phyloP scores from a whole-genome alignment of 2,329 filamentous ascomycete species.

The Epichloe festucae region DNA sequence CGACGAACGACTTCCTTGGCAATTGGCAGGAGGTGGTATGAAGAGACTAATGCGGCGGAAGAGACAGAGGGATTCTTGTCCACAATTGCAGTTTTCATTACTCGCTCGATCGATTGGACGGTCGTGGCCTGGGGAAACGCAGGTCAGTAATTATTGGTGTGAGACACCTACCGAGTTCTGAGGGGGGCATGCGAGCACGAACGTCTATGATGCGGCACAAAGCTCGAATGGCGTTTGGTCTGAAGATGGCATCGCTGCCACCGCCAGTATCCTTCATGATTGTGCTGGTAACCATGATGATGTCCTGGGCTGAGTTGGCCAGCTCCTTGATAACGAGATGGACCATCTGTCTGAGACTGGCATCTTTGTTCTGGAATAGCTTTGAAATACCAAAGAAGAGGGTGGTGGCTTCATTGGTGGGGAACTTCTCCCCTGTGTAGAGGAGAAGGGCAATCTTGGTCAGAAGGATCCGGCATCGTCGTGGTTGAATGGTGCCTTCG shows the following conservation, averaged over 20 bases:
- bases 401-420: slow-evolving; percentile 90
- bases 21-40: slow-evolving; percentile 93
- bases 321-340: slow-evolving; percentile 98
- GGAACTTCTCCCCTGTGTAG: slow-evolving; percentile 97
- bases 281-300: slow-evolving; percentile 98
- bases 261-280: slow-evolving; percentile 99
- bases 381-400: slow-evolving; percentile 99
- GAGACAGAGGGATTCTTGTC: slow-evolving; percentile 97
- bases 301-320: slow-evolving; percentile 88
- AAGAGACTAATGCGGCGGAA: slow-evolving; percentile 88
- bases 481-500: slow-evolving; percentile 87
- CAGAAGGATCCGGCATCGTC: slow-evolving; percentile 92
- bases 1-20: slow-evolving; percentile 88
- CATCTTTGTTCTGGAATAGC: slow-evolving; percentile 99
- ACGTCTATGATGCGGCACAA: slow-evolving; percentile 95
- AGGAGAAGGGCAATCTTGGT: slow-evolving; percentile 95
- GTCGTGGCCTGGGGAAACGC: slow-evolving; percentile 56
- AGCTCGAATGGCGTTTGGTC: slow-evolving; percentile 90
- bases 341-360: slow-evolving; percentile 95
- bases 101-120: slow-evolving; percentile 92
- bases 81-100: slow-evolving; percentile 98
- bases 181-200: slow-evolving; percentile 21
- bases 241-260: slow-evolving; percentile 83
- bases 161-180: background rate
- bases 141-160: background rate